These are phyloP conservation scores for Bauhinia variegata DNA, from an alignment of 306 rosid genomes.

Conservation along the genomic window DNA sequence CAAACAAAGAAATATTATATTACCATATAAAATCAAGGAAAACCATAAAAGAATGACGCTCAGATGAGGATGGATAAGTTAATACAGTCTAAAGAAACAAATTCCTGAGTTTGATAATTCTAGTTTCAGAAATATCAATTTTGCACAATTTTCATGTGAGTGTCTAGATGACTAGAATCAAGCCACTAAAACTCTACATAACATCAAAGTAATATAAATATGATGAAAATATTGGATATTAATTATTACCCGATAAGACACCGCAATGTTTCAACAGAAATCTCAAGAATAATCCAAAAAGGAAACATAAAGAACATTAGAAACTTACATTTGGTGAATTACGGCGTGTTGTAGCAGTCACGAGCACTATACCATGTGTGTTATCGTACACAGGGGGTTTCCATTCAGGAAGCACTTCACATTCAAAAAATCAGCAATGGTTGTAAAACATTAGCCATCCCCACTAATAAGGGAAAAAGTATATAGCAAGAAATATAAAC, in stretches of 20 bases:
- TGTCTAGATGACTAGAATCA: too few relatives aligned
- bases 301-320: background rate
- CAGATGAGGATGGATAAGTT: background rate
- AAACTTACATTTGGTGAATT: constrained; percentile 83
- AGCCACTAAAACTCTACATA: background rate
- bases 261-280: background rate
- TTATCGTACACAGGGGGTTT: constrained; percentile 91
- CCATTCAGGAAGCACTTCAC: constrained; percentile 87
- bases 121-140: too few relatives aligned
- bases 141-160: too few relatives aligned
- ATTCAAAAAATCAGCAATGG: constrained; percentile 27
- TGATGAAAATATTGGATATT: too few relatives aligned
- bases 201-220: too few relatives aligned
- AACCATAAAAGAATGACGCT: constrained; percentile 4
- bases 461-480: too few relatives aligned
- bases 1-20: constrained; percentile 14
- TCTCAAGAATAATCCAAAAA: background rate
- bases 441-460: constrained; percentile 13
- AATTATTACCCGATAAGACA: background rate
- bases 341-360: constrained; percentile 82
- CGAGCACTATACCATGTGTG: constrained; percentile 66
- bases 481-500: too few relatives aligned
- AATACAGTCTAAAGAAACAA: background rate
- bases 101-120: background rate
- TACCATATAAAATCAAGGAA: background rate